Evolutionary conservation across 2,329 filamentous ascomycete species (phyloP).

Genomic region (Fusarium solani-melongenae): DNA sequence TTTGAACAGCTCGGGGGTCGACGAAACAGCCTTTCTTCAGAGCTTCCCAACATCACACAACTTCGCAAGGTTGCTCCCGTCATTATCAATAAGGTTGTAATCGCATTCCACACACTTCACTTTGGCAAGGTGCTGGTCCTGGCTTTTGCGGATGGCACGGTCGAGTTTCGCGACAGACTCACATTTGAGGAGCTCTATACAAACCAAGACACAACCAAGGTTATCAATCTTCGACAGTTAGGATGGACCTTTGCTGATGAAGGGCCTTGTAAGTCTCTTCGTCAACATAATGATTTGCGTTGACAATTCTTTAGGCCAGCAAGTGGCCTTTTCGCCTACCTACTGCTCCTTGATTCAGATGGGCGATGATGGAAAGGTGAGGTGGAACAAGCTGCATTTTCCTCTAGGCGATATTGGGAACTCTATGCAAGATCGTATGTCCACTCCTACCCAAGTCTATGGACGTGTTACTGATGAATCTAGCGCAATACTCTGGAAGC

Average conservation of each 20-base stretch:
- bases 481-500: slow-evolving; percentile 67
- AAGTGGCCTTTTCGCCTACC: slow-evolving; percentile 71
- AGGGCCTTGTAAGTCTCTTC: slow-evolving; percentile 66
- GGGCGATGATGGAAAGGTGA: slow-evolving; percentile 67
- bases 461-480: slow-evolving; percentile 18
- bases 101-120: slow-evolving; percentile 75
- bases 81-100: slow-evolving; percentile 75
- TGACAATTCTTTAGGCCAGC: slow-evolving; percentile 58
- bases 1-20: slow-evolving; percentile 80
- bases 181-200: slow-evolving; percentile 77
- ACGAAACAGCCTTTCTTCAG: slow-evolving; percentile 62
- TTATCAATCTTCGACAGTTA: slow-evolving; percentile 78
- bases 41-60: slow-evolving; percentile 48
- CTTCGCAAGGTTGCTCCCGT: slow-evolving; percentile 76
- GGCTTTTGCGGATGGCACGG: slow-evolving; percentile 80
- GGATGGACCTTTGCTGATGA: slow-evolving; percentile 79
- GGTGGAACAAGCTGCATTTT: slow-evolving; percentile 68
- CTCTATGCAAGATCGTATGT: slow-evolving; percentile 60
- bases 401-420: slow-evolving; percentile 60
- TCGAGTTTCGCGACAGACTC: slow-evolving; percentile 82
- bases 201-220: slow-evolving; percentile 70
- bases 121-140: slow-evolving; percentile 79
- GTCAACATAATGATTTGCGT: background rate
- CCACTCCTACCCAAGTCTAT: too few relatives aligned
- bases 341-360: slow-evolving; percentile 68